These are phyloP conservation scores for Myriosclerotinia duriaeana DNA, from an alignment of 2,329 filamentous ascomycete species.

Conservation along the genomic window DNA sequence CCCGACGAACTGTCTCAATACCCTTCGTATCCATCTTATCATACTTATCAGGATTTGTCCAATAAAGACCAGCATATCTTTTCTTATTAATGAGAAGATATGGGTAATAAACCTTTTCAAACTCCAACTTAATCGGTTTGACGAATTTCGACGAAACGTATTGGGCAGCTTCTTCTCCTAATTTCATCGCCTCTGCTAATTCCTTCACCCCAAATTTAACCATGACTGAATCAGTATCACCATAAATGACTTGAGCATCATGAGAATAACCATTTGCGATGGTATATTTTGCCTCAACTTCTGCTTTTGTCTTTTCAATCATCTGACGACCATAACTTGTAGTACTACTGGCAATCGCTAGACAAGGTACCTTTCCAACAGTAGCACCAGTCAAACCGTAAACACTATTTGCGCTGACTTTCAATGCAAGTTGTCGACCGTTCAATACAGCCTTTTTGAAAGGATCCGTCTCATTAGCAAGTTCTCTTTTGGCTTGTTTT, in stretches of 20 bases:
- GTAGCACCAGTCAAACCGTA: constrained; percentile 97
- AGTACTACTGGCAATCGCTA: constrained; percentile 93
- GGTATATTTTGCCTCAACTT: constrained; percentile 85
- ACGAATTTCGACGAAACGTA: constrained; percentile 90
- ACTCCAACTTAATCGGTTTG: constrained; percentile 97
- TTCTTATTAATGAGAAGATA: constrained; percentile 99
- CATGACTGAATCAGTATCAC: constrained; percentile 99
- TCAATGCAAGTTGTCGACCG: constrained; percentile 92
- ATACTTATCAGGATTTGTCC: constrained; percentile 90
- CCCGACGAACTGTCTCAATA: constrained; percentile 95
- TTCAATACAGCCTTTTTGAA: constrained; percentile 99
- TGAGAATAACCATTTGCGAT: constrained; percentile 93
- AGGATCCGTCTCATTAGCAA: constrained; percentile 84
- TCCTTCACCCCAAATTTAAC: constrained; percentile 95
- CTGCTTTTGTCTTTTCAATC: constrained; percentile 98
- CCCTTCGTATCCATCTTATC: constrained; percentile 99
- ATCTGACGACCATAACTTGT: constrained; percentile 97
- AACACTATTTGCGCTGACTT: constrained; percentile 95
- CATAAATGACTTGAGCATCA: constrained; percentile 95
- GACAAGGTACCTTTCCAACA: constrained; percentile 90
- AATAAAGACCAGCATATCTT: constrained; percentile 95
- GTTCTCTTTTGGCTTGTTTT: constrained; percentile 90
- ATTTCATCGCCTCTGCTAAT: constrained; percentile 83
- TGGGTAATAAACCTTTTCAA: constrained; percentile 98
- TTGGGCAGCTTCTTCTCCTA: constrained; percentile 88